Evolutionary conservation across 1,284 basidiomycete genomes (phyloP).

Genomic region (Puccinia coronata): DNA sequence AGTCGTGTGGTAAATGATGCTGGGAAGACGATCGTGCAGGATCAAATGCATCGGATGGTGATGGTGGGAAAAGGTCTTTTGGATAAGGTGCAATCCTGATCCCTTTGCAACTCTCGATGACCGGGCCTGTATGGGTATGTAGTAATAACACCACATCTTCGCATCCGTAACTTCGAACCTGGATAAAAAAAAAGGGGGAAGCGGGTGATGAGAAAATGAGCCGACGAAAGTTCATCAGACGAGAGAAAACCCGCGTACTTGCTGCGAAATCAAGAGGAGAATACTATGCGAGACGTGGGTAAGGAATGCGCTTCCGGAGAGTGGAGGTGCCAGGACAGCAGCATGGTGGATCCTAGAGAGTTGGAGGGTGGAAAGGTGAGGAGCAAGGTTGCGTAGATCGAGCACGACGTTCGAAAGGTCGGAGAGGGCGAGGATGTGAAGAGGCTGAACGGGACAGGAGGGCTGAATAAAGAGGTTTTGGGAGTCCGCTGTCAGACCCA

Average conservation of each 20-base stretch:
- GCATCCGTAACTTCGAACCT: constrained; percentile 11
- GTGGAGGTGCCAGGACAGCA: constrained; percentile 13
- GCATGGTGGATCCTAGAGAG: constrained; percentile 6
- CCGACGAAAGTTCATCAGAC: background rate
- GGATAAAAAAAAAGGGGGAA: background rate
- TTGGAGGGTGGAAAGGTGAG: constrained; percentile 23
- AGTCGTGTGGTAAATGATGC: background rate
- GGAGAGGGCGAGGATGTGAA: constrained; percentile 23
- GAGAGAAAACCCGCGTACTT: background rate
- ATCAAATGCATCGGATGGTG: background rate
- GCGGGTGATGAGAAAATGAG: too few relatives aligned
- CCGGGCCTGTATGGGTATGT: background rate
- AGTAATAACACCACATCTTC: constrained; percentile 7
- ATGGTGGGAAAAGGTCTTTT: background rate
- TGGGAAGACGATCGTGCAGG: background rate
- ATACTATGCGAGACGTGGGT: constrained; percentile 3
- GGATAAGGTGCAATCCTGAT: constrained; percentile 9
- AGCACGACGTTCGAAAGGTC: constrained; percentile 17
- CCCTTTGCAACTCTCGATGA: background rate
- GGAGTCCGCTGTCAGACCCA: background rate
- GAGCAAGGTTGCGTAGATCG: background rate
- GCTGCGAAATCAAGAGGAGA: constrained; percentile 12
- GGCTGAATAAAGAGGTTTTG: constrained; percentile 27
- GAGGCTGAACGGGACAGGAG: background rate
- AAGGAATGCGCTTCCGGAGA: background rate